Evolutionary conservation across 768 basidiomycete species (phyloP).

Genomic region (Lyophyllum semitale): DNA sequence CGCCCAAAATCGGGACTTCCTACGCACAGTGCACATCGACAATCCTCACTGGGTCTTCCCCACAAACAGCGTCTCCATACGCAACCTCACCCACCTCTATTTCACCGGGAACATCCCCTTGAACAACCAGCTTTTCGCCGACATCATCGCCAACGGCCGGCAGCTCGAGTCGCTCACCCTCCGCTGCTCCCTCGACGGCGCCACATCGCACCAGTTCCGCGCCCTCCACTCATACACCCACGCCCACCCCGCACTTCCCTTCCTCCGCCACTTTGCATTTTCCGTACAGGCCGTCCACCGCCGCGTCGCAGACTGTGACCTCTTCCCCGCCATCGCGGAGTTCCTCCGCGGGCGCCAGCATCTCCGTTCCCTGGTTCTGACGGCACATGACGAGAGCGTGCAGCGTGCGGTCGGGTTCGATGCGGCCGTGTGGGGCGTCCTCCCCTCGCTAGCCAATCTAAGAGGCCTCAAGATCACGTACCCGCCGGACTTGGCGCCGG

Average conservation of each 20-base stretch:
- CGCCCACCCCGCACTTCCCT: constrained; percentile 43
- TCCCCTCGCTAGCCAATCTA: constrained; percentile 57
- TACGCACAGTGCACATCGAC: constrained; percentile 57
- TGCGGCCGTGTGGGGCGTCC: constrained; percentile 69
- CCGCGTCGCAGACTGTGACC: constrained; percentile 53
- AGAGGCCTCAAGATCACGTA: constrained; percentile 61
- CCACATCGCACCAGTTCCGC: constrained; percentile 53
- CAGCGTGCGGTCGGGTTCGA: constrained; percentile 64
- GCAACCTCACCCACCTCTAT: constrained; percentile 64
- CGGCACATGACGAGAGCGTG: constrained; percentile 42
- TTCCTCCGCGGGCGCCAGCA: constrained; percentile 59
- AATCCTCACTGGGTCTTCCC: constrained; percentile 63
- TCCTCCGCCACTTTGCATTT: constrained; percentile 67
- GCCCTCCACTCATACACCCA: constrained; percentile 22
- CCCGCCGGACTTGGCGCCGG: constrained; percentile 62
- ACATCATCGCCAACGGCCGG: constrained; percentile 60
- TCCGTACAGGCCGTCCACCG: constrained; percentile 44
- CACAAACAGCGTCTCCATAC: constrained; percentile 49
- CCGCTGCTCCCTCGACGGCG: constrained; percentile 53
- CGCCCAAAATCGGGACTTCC: constrained; percentile 48
- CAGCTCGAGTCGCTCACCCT: constrained; percentile 66
- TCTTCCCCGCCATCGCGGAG: constrained; percentile 69
- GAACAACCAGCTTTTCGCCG: constrained; percentile 52
- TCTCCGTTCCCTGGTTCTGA: constrained; percentile 55
- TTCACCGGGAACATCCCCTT: constrained; percentile 59